Evolutionary conservation across 1,284 basidiomycete genomes (phyloP), one percentile per base, ranked within the genome.

Genomic region (Rhodotorula mucilaginosa): DNA sequence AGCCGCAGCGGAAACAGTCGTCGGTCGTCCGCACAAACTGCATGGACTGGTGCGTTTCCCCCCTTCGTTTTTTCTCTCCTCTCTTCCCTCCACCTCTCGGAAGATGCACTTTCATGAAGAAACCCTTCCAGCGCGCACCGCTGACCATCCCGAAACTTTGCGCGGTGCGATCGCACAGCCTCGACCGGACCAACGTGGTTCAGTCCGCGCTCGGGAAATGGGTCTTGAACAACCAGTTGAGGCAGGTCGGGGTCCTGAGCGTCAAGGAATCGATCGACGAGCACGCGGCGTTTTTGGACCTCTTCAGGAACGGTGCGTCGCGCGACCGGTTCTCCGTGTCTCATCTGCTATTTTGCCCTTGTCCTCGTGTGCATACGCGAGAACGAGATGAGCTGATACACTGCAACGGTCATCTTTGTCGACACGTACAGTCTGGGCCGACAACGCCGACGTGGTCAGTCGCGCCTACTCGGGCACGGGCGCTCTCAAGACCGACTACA

Each of bases 401-500:
- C 26, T 26, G 13, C 68, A 7, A 34, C 8, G 64, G 56, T n/a
- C 39, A 12, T 44, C 12, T 10, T 10, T 7, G 1, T 1, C 0
- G 34, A 39, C 29, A 21, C 60, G 71, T 71, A 18, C 54, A 95
- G 94, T 98, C 81, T 99, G 97, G 97, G 91, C 97, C 29, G 92
- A 99, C 80, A 96, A 99, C 80, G 97, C 93, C 26, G 93, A 99
- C 81, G 85, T 86, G 64, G 91, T 99, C 74, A 90, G 93, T 2
- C 88, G 87, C 71, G 94, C 95, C 0, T 99, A 99, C 82, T 91
- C 89, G 64, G 97, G 97, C 34, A 96, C 95, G 31, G 95, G 92
- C 21, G 97, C 97, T 2, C 83, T 99, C 77, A 99, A 99, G 83
- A 94, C 93, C 1, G 97, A 99, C 82, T 98, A 93, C 80, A 99